A percentile compares a stretch with the other conserved stretches of the same genome.
phyloP scores from a whole-genome alignment of 768 basidiomycete genomes.

The Tulasnella sp. region DNA sequence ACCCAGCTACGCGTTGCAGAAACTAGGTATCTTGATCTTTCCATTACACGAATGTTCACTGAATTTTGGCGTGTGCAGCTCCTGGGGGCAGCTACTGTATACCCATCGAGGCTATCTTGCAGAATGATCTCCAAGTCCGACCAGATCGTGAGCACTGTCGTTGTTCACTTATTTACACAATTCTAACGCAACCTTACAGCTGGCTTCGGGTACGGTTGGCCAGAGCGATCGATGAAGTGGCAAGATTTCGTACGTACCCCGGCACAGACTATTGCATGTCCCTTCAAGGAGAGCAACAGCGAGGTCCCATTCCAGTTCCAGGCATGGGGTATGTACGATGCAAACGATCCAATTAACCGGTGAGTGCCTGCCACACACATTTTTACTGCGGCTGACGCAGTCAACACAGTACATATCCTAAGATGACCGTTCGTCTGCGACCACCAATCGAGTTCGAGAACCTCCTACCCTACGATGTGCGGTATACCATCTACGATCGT shows the following conservation, averaged over 20 bases:
- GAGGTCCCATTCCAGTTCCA: constrained; percentile 94
- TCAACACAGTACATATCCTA: constrained; percentile 61
- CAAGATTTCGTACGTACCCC: constrained; percentile 69
- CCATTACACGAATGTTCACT: neutral
- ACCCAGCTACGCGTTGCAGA: constrained; percentile 68
- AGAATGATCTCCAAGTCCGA: constrained; percentile 71
- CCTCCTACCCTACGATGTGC: constrained; percentile 82
- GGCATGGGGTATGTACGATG: constrained; percentile 74
- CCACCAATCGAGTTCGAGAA: constrained; percentile 96
- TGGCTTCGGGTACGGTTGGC: constrained; percentile 96
- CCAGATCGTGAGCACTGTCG: constrained; percentile 67
- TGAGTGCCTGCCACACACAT: constrained; percentile 26
- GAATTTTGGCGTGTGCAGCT: constrained; percentile 29
- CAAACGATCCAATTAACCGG: constrained; percentile 45
- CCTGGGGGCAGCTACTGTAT: constrained; percentile 83
- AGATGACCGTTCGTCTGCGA: constrained; percentile 72
- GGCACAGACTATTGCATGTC: constrained; percentile 69
- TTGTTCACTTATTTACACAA: neutral
- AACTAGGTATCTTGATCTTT: constrained; percentile 45
- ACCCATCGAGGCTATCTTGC: constrained; percentile 81
- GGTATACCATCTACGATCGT: constrained; percentile 96
- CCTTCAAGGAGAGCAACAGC: constrained; percentile 54
- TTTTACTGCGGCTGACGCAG: neutral
- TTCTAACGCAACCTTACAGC: constrained; percentile 37
- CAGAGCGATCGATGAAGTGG: constrained; percentile 64